Percentiles rank a stretch among this genome's conserved stretches.
Evolutionary conservation across 2,329 filamentous ascomycete species (phyloP).

Genomic region (Sclerotinia spermophila): DNA sequence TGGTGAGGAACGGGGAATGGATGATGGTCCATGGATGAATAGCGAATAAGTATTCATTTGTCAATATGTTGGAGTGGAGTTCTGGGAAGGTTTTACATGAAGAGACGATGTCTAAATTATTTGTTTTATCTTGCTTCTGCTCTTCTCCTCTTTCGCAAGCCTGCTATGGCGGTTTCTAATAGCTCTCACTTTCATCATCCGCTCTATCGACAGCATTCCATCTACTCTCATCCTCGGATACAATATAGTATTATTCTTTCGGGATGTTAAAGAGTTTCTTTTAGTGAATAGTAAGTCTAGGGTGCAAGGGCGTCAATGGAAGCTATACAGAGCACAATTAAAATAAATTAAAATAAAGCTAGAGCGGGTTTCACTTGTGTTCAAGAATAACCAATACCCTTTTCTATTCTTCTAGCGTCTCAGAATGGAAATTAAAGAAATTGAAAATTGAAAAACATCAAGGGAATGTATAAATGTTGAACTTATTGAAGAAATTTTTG

Average conservation of each 20-base stretch:
- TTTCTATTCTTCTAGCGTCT: not conserved
- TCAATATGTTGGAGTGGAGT: not conserved
- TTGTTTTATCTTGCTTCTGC: not conserved
- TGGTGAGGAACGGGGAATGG: not conserved
- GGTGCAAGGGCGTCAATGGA: no score
- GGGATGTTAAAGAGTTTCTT: not conserved
- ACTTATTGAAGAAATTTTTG: not conserved
- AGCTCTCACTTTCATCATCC: not conserved
- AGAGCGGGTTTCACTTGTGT: not conserved
- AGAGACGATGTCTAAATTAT: not conserved
- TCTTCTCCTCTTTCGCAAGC: not conserved
- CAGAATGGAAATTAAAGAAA: not conserved
- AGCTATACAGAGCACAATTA: not conserved
- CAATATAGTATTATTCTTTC: accelerated
- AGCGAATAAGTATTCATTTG: not conserved
- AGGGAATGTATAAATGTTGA: not conserved
- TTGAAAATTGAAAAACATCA: not conserved
- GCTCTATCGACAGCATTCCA: not conserved
- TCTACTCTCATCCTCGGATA: not conserved
- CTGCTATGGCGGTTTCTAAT: no score
- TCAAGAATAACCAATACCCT: not conserved
- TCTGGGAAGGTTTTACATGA: not conserved
- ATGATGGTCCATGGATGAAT: not conserved
- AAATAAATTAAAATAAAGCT: not conserved
- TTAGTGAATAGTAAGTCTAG: not conserved